These are phyloP conservation scores for Talaromyces sp. DNA, from an alignment of 2,329 filamentous ascomycete genomes.

Conservation along the genomic window DNA sequence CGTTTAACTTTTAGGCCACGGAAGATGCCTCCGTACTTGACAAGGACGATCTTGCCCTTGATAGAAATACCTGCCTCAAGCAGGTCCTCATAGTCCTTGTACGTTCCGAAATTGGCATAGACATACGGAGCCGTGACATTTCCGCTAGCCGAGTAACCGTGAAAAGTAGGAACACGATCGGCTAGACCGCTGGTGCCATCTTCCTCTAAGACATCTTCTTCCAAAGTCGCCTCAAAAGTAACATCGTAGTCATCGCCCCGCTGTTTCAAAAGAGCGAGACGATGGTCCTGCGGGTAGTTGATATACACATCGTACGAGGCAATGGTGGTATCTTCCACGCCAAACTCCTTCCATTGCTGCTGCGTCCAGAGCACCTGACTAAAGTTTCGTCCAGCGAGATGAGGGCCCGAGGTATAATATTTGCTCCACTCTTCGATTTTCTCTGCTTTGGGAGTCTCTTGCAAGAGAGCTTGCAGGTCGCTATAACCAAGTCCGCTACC, in stretches of 20 bases:
- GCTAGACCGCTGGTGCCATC: conserved; percentile 71
- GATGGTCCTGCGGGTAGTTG: conserved; percentile 70
- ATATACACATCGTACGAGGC: conserved; percentile 71
- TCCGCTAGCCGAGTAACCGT: conserved; percentile 87
- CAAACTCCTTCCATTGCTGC: conserved; percentile 68
- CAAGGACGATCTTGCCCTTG: conserved; percentile 79
- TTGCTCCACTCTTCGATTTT: conserved; percentile 67
- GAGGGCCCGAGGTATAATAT: conserved; percentile 73
- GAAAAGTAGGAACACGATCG: conserved; percentile 80
- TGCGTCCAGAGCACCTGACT: conserved; percentile 74
- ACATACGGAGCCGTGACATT: conserved; percentile 86
- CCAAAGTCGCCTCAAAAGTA: conserved; percentile 72
- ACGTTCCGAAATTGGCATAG: conserved; percentile 89
- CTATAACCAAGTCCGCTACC: conserved; percentile 47
- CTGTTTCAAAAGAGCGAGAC: conserved; percentile 61
- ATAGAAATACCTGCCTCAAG: conserved; percentile 69
- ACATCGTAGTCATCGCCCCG: conserved; percentile 45
- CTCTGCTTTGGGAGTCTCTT: conserved; percentile 49
- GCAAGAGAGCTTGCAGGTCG: conserved; percentile 53
- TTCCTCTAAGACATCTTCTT: conserved; percentile 78
- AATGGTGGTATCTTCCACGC: conserved; percentile 55
- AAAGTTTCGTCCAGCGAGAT: conserved; percentile 72
- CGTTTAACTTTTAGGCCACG: conserved; percentile 89
- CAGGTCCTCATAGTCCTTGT: conserved; percentile 78
- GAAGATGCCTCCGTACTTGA: conserved; percentile 81